A percentile compares a stretch with the other conserved stretches of the same genome.
Conservation (phyloP, 2,329 filamentous ascomycete genomes). For the Ophiocordyceps camponoti-floridani region DNA sequence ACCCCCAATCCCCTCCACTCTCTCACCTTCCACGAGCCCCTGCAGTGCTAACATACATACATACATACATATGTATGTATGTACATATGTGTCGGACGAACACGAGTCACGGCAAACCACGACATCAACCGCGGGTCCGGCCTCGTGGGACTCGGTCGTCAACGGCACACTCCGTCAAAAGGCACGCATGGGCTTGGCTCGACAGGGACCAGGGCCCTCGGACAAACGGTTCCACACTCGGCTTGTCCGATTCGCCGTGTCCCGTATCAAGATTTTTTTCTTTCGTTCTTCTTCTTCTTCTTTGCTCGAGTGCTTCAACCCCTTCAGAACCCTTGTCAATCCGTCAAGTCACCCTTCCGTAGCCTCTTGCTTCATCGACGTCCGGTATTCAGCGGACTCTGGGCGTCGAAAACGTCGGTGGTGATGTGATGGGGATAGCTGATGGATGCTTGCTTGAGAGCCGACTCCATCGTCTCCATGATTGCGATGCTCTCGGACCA, state of each 20-base stretch:
- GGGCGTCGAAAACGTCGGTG: constrained; percentile 36
- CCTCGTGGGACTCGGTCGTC: not conserved
- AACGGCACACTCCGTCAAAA: not conserved
- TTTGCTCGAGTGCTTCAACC: too few relatives aligned
- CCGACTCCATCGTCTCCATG: constrained; percentile 54
- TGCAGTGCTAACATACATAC: not conserved
- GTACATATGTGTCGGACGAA: constrained; percentile 1
- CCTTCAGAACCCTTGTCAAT: not conserved
- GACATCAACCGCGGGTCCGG: not conserved
- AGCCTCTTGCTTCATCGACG: constrained; percentile 11
- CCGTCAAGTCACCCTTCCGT: not conserved
- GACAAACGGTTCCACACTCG: constrained; percentile 1
- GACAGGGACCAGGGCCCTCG: not conserved
- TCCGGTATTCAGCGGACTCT: constrained; percentile 44
- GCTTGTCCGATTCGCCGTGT: not conserved
- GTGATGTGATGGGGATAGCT: constrained; percentile 37
- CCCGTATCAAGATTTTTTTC: not conserved
- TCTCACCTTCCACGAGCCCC: too few relatives aligned
- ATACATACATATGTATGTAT: not conserved
- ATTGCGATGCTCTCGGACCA: constrained; percentile 65
- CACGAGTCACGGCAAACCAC: constrained; percentile 1
- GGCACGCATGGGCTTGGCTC: not conserved
- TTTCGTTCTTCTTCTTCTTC: too few relatives aligned
- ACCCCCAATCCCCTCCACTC: too few relatives aligned
- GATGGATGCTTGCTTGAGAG: constrained; percentile 33